Base-by-base conservation (phyloP, 192 early-diverging fungal species). In the Linnemannia zychae region DNA sequence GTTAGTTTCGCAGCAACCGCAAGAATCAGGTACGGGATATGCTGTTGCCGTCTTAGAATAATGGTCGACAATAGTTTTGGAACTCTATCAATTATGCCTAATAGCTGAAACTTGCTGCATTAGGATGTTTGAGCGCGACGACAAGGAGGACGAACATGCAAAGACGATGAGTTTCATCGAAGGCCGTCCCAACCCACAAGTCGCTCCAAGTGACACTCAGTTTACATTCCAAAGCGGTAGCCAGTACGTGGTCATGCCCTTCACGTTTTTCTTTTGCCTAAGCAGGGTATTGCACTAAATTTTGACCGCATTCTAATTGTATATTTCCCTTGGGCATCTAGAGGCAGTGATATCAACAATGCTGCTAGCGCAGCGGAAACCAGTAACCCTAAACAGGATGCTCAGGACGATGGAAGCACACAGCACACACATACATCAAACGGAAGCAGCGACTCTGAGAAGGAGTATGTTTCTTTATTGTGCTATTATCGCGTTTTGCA, bases 71-170 rank as follows among this genome's bases (percentile, higher is more conserved):
- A 36, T 5, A 36, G 6, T 6, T 17, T 49, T 31, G 36, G 20
- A 34, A 20, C 24, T 3, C 33, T 4, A 75, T 7, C 15, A 33
- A n/a, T 13, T 3, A n/a, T 57, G 38, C 49, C 40, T 7, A 53
- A 9, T 36, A 28, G 28, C 33, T 33, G 63, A 33, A 18, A 24
- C 18, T 60, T 69, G 34, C 57, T 3, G 24, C 33, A 4, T 18
- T 74, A 85, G 83, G 33, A 85, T 85, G 83, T 85, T 85, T 79
- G 83, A 85, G 33, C 83, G 83, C 0, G 83, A 85, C 17, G 78
- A 85, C 0, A 79, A 79, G 49, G 83, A 85, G 50, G 78, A 85
- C 22, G 83, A 85, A 11, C 60, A 67, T 20, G 71, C 83, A 66
- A 85, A 85, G 34, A 85, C 83, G 2, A 85, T 75, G 66, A 85